A percentile compares a stretch with the other conserved stretches of the same genome.
Evolutionary conservation across 768 basidiomycete species (phyloP).

Genomic region (Serpula lacrymans): DNA sequence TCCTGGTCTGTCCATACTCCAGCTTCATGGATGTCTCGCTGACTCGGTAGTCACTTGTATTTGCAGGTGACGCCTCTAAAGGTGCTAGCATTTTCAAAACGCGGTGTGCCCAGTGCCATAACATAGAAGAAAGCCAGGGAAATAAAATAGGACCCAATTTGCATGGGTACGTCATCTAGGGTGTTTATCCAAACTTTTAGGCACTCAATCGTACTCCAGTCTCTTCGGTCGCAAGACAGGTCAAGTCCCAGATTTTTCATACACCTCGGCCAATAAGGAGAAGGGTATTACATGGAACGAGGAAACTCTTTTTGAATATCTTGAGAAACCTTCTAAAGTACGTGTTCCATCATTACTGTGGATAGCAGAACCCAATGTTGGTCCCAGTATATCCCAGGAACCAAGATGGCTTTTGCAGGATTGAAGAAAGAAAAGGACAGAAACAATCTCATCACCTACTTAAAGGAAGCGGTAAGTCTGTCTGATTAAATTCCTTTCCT

Average conservation of each 20-base stretch:
- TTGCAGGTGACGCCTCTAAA: slow-evolving; percentile 77
- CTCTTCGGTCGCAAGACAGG: slow-evolving; percentile 87
- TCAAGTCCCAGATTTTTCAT: slow-evolving; percentile 80
- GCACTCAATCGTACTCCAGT: slow-evolving; percentile 39
- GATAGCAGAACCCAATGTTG: no score
- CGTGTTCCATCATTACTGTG: no score
- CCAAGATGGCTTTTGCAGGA: slow-evolving; percentile 98
- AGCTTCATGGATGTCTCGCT: neutral
- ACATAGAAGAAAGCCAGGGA: slow-evolving; percentile 67
- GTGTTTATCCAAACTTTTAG: slow-evolving; percentile 20
- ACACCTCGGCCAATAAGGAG: slow-evolving; percentile 93
- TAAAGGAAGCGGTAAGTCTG: slow-evolving; percentile 72
- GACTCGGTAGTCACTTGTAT: no score
- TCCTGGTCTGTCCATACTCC: slow-evolving; percentile 31
- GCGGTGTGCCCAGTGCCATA: slow-evolving; percentile 94
- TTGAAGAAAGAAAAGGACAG: slow-evolving; percentile 99
- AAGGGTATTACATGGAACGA: slow-evolving; percentile 89
- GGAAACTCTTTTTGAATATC: slow-evolving; percentile 90
- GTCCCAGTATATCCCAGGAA: slow-evolving; percentile 95
- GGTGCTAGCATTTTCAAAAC: slow-evolving; percentile 97
- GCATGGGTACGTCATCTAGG: slow-evolving; percentile 85
- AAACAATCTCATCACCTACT: slow-evolving; percentile 84
- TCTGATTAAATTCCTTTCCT: no score
- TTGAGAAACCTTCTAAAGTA: slow-evolving; percentile 97
- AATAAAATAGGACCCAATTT: slow-evolving; percentile 96